Conservation (phyloP, 2,329 filamentous ascomycete genomes). For the Geosmithia putterillii region DNA sequence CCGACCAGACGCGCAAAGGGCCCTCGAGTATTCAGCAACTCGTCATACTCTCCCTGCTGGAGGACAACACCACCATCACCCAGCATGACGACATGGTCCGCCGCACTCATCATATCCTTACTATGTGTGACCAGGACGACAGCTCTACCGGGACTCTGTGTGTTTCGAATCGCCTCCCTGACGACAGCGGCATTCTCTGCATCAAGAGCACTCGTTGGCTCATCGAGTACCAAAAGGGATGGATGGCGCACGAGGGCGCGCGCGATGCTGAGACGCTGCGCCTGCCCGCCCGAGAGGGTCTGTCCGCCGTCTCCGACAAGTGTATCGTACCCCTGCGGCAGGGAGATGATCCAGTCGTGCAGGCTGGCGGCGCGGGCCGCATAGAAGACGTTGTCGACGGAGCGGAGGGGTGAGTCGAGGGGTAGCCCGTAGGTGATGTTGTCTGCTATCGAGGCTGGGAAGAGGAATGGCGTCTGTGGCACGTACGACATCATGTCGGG, state of each 20-base stretch:
- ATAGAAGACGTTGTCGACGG: slow-evolving; percentile 26
- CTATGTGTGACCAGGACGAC: slow-evolving; percentile 76
- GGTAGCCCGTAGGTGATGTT: slow-evolving; percentile 76
- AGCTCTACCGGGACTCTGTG: slow-evolving; percentile 34
- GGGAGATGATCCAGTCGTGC: slow-evolving; percentile 61
- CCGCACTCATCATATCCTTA: slow-evolving; percentile 75
- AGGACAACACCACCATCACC: slow-evolving; percentile 50
- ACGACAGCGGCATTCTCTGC: slow-evolving; percentile 52
- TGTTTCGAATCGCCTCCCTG: slow-evolving; percentile 45
- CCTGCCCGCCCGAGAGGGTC: slow-evolving; percentile 66
- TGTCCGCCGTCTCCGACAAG: slow-evolving; percentile 66
- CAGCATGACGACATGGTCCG: slow-evolving; percentile 61
- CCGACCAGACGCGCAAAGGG: slow-evolving; percentile 31
- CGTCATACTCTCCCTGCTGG: slow-evolving; percentile 53
- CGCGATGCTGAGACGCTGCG: slow-evolving; percentile 71
- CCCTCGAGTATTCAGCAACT: slow-evolving; percentile 34
- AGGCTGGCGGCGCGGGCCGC: slow-evolving; percentile 52
- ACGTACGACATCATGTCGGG: slow-evolving; percentile 50
- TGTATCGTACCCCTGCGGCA: slow-evolving; percentile 51
- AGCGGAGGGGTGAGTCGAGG: slow-evolving; percentile 36
- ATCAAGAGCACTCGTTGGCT: slow-evolving; percentile 76
- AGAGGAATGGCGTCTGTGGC: slow-evolving; percentile 60
- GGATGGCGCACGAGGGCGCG: slow-evolving; percentile 63
- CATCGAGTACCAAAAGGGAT: slow-evolving; percentile 67
- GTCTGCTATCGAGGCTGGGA: slow-evolving; percentile 61